These are phyloP conservation scores for Aspergillus sp. DNA, from an alignment of 2,329 filamentous ascomycete genomes.

Conservation along the genomic window DNA sequence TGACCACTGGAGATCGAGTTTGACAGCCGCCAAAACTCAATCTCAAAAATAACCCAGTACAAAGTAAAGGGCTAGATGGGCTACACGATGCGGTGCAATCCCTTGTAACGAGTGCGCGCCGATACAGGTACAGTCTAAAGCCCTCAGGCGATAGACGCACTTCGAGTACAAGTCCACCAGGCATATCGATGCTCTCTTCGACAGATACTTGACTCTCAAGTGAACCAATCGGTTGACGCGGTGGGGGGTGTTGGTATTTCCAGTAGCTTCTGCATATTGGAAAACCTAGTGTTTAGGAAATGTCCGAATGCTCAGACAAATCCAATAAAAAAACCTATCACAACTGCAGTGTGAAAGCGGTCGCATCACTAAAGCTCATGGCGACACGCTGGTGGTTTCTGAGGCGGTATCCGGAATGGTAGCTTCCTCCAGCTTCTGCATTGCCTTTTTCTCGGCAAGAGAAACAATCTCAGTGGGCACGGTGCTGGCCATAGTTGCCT, in stretches of 20 bases:
- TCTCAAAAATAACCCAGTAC: background rate
- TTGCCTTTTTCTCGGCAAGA: conserved; percentile 8
- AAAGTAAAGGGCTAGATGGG: background rate
- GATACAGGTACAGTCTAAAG: background rate
- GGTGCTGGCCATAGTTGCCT: conserved; percentile 22
- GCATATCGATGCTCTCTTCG: background rate
- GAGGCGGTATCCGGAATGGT: conserved; percentile 26
- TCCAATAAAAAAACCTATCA: background rate
- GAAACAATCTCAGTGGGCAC: conserved; percentile 28
- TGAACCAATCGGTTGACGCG: background rate
- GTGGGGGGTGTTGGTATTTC: background rate
- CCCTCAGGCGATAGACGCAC: background rate
- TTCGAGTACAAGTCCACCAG: background rate
- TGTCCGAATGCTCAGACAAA: background rate
- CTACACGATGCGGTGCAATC: background rate
- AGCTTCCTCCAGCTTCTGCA: conserved; percentile 18
- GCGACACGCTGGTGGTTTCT: conserved; percentile 23
- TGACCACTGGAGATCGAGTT: background rate
- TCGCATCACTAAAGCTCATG: conserved; percentile 3
- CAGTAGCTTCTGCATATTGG: background rate
- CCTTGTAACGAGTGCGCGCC: background rate
- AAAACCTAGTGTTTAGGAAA: background rate
- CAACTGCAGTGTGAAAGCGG: conserved; percentile 13
- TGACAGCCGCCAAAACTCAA: background rate
- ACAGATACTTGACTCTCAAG: background rate